Conservation (phyloP, 495 filamentous ascomycete genomes). For the Saxophila tyrrhenica region DNA sequence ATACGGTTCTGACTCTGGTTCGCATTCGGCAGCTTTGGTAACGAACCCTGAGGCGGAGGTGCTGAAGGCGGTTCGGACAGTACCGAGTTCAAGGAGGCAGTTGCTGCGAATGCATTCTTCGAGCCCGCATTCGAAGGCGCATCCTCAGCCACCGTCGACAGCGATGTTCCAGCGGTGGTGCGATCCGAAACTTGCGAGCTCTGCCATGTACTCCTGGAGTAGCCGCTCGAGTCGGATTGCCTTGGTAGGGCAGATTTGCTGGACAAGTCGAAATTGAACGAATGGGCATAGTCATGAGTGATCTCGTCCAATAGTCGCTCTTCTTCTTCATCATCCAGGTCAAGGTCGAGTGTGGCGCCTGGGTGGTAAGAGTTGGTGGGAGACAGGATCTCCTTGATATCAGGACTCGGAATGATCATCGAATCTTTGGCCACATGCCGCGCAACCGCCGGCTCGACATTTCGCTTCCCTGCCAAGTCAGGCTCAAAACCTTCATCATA, state of each 20-base stretch:
- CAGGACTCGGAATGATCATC: constrained; percentile 4
- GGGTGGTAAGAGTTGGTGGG: constrained; percentile 16
- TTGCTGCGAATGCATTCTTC: background rate
- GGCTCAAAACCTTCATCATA: constrained; percentile 89
- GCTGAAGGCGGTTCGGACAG: background rate
- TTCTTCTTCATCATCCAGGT: constrained; percentile 47
- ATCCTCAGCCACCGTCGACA: constrained; percentile 71
- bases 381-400: constrained; percentile 30
- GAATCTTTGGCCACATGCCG: constrained; percentile 47
- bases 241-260: constrained; percentile 69
- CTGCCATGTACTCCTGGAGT: constrained; percentile 76
- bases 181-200: constrained; percentile 60
- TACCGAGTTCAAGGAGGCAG: constrained; percentile 1
- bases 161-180: constrained; percentile 55
- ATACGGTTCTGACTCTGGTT: constrained; percentile 18
- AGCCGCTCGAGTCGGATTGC: constrained; percentile 78
- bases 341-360: background rate
- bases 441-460: constrained; percentile 53
- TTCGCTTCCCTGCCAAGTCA: constrained; percentile 40
- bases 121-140: constrained; percentile 13
- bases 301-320: constrained; percentile 88
- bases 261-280: constrained; percentile 67
- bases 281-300: constrained; percentile 65
- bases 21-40: constrained; percentile 30
- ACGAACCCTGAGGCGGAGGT: constrained; percentile 22